Evolutionary conservation across 371 early-diverging fungal genomes (phyloP).

Genomic region (Syncephalastrum contaminatum): DNA sequence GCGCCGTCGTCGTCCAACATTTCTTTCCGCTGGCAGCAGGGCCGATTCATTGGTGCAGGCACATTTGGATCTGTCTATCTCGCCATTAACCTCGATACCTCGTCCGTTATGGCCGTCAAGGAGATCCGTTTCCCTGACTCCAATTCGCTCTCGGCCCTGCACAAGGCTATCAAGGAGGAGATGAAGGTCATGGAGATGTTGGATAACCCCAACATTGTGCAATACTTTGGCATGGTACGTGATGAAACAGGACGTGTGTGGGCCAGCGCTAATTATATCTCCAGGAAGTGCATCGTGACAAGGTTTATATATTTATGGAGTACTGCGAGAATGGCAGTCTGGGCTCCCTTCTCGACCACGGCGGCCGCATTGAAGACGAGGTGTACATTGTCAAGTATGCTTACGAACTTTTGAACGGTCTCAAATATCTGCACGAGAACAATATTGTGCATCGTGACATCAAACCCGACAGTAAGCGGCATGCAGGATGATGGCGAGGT

Average conservation of each 20-base stretch:
- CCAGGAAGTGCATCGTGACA: constrained; percentile 90
- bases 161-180: constrained; percentile 82
- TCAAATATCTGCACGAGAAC: constrained; percentile 87
- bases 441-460: constrained; percentile 93
- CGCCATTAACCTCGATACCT: constrained; percentile 82
- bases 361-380: constrained; percentile 79
- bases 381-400: constrained; percentile 73
- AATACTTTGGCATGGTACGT: constrained; percentile 78
- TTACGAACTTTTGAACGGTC: constrained; percentile 83
- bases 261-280: too few relatives aligned
- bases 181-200: constrained; percentile 91
- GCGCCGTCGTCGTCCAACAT: constrained; percentile 76
- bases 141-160: constrained; percentile 61
- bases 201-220: constrained; percentile 87
- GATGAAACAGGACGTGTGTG: too few relatives aligned
- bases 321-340: constrained; percentile 87
- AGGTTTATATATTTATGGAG: constrained; percentile 94
- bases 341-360: constrained; percentile 73
- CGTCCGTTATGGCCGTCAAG: constrained; percentile 92
- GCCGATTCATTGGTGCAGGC: constrained; percentile 86
- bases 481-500: neutral
- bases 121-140: constrained; percentile 89
- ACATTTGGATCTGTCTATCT: constrained; percentile 85
- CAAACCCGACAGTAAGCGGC: constrained; percentile 79
- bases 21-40: constrained; percentile 85